Base-by-base conservation (phyloP, 176 grass and related monocot genomes). In the Aegilops speltoides region DNA sequence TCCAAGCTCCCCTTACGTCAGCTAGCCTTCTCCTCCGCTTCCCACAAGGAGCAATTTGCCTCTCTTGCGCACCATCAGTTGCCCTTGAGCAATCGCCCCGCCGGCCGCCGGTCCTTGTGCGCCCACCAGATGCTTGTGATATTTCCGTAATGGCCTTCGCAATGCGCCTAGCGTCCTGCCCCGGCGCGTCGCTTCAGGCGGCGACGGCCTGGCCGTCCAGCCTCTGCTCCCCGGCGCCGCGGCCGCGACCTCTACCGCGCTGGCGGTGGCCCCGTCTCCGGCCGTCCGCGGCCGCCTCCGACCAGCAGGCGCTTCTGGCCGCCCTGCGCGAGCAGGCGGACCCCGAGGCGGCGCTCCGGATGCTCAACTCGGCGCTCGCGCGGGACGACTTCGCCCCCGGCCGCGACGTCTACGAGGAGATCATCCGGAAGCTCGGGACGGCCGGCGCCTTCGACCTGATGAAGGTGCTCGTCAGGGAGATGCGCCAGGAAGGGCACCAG, bases 91-190 rank as follows among this genome's bases (percentile, higher is more conserved):
- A 32, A n/a, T 31, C 15, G 61, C 33, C 19, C 20, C 71, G 25
- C 56, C 57, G 19, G 19, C 25, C 69, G 23, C 52, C 54, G 17
- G 11, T 31, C 24, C 64, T 66, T 5, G 41, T 2, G 34, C 33
- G 61, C 77, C 45, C 82, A 8, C 82, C 88, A 92, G 29, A 38
- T 92, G 85, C 85, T 94, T 7, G 92, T 45, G 22, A 69, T 59
- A 91, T 90, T 93, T 87, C 82, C 83, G n/a, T 84, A 86, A 97
- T 95, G 95, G 83, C 89, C 64, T 86, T 89, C 60, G 76, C 84
- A 57, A 86, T 89, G 57, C 32, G 80, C 71, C 65, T 93, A 65
- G 83, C 79, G 1, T 82, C 60, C 54, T 84, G 54, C 79, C 10
- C 91, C 36, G 70, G 82, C 29, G 73, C 92, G 41, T 86, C 84